Evolutionary conservation across 140 eudicot genomes (phyloP).

Genomic region (Flaveria floridana): DNA sequence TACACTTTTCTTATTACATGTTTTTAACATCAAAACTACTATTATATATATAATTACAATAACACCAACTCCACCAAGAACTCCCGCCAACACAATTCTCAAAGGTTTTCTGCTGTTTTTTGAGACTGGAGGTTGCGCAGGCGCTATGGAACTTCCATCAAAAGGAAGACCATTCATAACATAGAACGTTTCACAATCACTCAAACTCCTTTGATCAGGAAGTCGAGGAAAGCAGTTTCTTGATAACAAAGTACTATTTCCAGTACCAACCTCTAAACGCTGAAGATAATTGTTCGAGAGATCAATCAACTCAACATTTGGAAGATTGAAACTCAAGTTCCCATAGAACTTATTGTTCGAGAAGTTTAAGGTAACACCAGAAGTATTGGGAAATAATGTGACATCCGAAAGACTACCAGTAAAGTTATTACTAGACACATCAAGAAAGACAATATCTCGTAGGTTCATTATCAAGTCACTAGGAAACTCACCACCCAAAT

Average conservation of each 20-base stretch:
- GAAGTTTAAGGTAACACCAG: constrained; percentile 45
- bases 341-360: constrained; percentile 60
- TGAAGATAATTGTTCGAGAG: constrained; percentile 61
- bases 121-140: constrained; percentile 31
- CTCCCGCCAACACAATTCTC: constrained; percentile 47
- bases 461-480: constrained; percentile 31
- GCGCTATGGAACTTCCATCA: constrained; percentile 19
- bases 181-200: constrained; percentile 50
- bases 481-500: constrained; percentile 37
- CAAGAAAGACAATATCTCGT: constrained; percentile 35
- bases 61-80: constrained; percentile 66
- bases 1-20: constrained; percentile 30
- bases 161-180: constrained; percentile 31
- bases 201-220: constrained; percentile 43
- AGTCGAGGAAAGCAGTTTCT: constrained; percentile 42
- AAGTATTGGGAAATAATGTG: constrained; percentile 25
- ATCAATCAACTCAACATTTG: constrained; percentile 38
- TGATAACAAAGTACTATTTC: constrained; percentile 13
- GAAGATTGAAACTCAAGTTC: constrained; percentile 25
- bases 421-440: constrained; percentile 45
- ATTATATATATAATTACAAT: constrained; percentile 34
- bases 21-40: constrained; percentile 37
- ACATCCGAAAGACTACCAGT: constrained; percentile 41
- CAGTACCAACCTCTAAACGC: constrained; percentile 30
- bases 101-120: constrained; percentile 34